Conservation (phyloP, 23 red algal species). For the Gracilaria caudata region DNA sequence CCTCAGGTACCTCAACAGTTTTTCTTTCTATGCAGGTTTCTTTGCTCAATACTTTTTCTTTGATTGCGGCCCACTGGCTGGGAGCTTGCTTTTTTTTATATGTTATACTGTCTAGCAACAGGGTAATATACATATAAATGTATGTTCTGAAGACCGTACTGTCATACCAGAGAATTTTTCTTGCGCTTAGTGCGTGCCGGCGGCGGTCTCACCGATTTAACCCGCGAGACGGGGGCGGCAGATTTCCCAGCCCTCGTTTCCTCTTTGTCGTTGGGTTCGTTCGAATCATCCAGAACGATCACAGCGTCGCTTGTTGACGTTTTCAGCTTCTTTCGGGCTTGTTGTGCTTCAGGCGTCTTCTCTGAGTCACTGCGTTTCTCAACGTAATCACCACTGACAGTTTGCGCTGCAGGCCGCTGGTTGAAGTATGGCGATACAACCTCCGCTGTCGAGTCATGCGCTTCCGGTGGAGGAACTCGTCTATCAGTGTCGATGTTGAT, state of each 20-base stretch:
- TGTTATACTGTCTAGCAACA: conserved; percentile 27
- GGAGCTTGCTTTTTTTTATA: conserved; percentile 40
- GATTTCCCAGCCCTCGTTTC: not conserved
- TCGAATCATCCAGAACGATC: conserved; percentile 8
- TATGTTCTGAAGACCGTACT: not conserved
- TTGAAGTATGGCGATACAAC: conserved; percentile 24
- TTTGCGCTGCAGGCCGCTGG: not conserved
- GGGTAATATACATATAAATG: conserved; percentile 39
- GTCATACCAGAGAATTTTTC: conserved; percentile 12
- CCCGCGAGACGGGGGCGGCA: not conserved
- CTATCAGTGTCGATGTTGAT: not conserved
- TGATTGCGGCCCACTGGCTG: not conserved
- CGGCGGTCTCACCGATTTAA: conserved; percentile 12
- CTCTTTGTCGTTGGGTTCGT: not conserved
- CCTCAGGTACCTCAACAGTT: not conserved
- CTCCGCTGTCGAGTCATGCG: not conserved
- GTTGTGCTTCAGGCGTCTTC: not conserved
- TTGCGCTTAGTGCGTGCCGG: conserved; percentile 17
- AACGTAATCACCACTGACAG: not conserved
- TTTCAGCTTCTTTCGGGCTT: not conserved
- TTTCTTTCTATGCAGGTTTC: not conserved
- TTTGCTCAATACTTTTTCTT: conserved; percentile 4
- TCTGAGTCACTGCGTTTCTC: conserved; percentile 1
- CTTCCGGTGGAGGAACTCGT: not conserved
- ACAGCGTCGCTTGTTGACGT: not conserved